Base-by-base conservation (phyloP, 1,284 basidiomycete genomes). In the Microbotryum scabiosae region DNA sequence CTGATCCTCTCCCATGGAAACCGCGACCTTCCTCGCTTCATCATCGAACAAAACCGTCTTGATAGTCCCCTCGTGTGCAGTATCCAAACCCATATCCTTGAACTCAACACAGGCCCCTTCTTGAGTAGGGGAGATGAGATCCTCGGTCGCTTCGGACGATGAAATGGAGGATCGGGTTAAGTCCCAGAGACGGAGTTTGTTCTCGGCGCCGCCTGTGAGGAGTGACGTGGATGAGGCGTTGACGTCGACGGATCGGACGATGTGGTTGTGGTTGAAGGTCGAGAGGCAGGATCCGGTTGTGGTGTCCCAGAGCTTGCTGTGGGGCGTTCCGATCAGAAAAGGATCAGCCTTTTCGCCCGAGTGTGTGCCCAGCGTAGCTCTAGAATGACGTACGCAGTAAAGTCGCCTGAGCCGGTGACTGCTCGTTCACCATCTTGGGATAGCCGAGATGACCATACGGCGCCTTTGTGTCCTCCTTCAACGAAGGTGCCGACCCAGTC, bases 401-500 rank as follows among this genome's bases (percentile, higher is more conserved):
- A 99, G 78, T 99, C 96, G 47, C 94, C 94, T 74, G 88, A 92
- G 41, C 89, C 96, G 0, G 93, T 90, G 12, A 87, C 91, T 12
- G 94, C 96, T 70, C 85, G 82, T 23, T 89, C 65, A 0, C 73
- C 75, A 30, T 76, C 75, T 21, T 81, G 78, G n/a, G 88, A 91
- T 61, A 98, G 84, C 76, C 97, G 96, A 56, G 89, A 88, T 62
- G 87, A 86, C 94, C 96, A 99, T 6, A 98, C 96, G 7, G 96
- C 96, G 64, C 94, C 94, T 76, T 98, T 99, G 79, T 99, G 94
- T 3, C 93, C 80, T 76, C 36, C 36, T 41, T 41, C 36, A 41
- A 69, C 80, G 76, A 99, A 98, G 7, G 94, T 97, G 25, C 94
- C 94, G 71, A 97, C 88, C 94, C 94, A 98, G 76, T 98, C 94